Conservation (phyloP, 768 basidiomycete species). For the Pulveroboletus ravenelii region DNA sequence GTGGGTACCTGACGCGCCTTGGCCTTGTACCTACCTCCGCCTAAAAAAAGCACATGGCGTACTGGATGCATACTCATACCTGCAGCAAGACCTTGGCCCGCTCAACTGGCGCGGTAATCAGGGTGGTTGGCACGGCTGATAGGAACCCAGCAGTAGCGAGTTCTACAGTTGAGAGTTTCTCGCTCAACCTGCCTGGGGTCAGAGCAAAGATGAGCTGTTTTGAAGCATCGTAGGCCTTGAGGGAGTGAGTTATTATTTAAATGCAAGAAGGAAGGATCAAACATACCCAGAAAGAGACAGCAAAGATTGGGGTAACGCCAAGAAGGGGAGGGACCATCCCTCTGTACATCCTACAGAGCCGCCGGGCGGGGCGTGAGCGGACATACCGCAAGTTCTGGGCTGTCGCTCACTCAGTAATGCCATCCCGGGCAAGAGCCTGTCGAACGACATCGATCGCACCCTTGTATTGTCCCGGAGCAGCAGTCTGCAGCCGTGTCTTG, state of each 20-base stretch:
- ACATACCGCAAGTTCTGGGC: background rate
- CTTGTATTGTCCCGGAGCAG: slow-evolving; percentile 79
- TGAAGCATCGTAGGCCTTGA: slow-evolving; percentile 87
- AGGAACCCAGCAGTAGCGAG: slow-evolving; percentile 92
- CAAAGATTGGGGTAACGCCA: slow-evolving; percentile 97
- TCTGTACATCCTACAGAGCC: slow-evolving; percentile 64
- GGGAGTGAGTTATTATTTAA: slow-evolving; percentile 7
- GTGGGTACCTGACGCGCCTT: slow-evolving; percentile 61
- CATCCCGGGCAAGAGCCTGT: slow-evolving; percentile 88
- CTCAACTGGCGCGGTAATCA: slow-evolving; percentile 94
- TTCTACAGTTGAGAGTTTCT: slow-evolving; percentile 65
- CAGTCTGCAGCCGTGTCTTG: slow-evolving; percentile 95
- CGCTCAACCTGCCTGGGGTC: slow-evolving; percentile 73
- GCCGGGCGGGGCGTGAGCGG: background rate
- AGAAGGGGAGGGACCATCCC: slow-evolving; percentile 91
- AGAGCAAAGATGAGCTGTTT: slow-evolving; percentile 75
- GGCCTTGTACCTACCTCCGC: slow-evolving; percentile 75
- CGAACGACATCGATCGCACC: slow-evolving; percentile 92
- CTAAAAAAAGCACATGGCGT: slow-evolving; percentile 1
- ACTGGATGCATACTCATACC: slow-evolving; percentile 35
- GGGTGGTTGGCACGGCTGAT: slow-evolving; percentile 86
- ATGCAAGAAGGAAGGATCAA: background rate
- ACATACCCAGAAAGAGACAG: slow-evolving; percentile 92
- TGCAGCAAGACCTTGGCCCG: slow-evolving; percentile 95
- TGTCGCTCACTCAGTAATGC: slow-evolving; percentile 69